Evolutionary conservation across 345 rosid species (phyloP), one percentile per base, ranked within the genome.

Genomic region (Mangifera indica): DNA sequence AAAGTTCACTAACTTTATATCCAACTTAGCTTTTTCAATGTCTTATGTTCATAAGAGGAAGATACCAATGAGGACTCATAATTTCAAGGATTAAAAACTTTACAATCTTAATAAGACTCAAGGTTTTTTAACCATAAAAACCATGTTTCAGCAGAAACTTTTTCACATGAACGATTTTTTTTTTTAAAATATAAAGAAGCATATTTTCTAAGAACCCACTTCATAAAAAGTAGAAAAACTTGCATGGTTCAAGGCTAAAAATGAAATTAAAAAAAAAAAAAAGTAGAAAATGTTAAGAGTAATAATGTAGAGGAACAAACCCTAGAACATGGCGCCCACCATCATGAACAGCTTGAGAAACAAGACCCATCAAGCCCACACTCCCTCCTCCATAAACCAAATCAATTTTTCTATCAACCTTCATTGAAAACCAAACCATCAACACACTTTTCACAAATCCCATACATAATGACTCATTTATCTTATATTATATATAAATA

Each of bases 321-420:
- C 98, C 96, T 87, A 93, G 81, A 83, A 93, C 98, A 86, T 91
- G 98, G 79, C 98, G 97, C 77, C 97, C 98, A 69, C 96, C 98
- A 91, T 88, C 91, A 91, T 89, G 96, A 87, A 91, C 98, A 44
- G 92, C 97, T 76, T 93, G 98, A 83, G 98, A 93, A 80, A 93
- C 93, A 72, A 93, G 93, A 79, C 97, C 98, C 98, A 93, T 93
- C 79, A 93, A 85, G 60, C 98, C 98, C 85, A 91, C 90, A 90
- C 97, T 91, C 60, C 98, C 96, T 68, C 98, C 98, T 78, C 98
- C 98, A 77, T 91, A 93, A 60, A 93, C 97, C 89, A 93, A 82
- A 83, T 93, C 97, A 88, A 91, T 91, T 81, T 88, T 88, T 80
- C 85, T 88, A 75, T 91, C 97, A 87, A 93, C 98, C 98, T 93